A percentile compares a stretch with the other conserved stretches of the same genome.
Evolutionary conservation across 495 filamentous ascomycete genomes (phyloP).

Genomic region (Peziza echinospora): DNA sequence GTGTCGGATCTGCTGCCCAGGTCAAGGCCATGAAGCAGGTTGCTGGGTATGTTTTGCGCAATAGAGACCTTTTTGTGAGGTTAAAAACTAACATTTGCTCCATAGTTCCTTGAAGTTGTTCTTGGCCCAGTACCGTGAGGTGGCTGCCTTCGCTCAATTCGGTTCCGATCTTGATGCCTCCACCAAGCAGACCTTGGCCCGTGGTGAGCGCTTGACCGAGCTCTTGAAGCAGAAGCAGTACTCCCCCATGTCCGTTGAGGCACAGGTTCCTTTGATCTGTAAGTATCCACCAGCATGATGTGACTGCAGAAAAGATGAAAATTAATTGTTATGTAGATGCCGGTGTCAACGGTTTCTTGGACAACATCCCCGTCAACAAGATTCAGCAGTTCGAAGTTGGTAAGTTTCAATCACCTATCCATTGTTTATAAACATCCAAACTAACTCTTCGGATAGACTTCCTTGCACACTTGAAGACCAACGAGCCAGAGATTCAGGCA

Average conservation of each 20-base stretch:
- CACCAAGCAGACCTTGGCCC: constrained; percentile 94
- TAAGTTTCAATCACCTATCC: background rate
- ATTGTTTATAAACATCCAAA: background rate
- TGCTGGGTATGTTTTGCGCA: constrained; percentile 30
- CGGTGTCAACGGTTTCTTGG: constrained; percentile 92
- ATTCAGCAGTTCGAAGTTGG: constrained; percentile 66
- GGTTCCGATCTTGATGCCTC: constrained; percentile 98
- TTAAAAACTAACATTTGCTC: background rate
- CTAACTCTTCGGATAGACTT: constrained; percentile 35
- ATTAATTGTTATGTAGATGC: constrained; percentile 27
- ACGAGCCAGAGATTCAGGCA: constrained; percentile 60
- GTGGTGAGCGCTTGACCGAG: constrained; percentile 82
- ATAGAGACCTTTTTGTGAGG: background rate
- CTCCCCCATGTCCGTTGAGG: constrained; percentile 92
- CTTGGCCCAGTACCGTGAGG: constrained; percentile 99
- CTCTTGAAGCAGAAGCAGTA: constrained; percentile 74
- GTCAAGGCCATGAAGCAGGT: constrained; percentile 99
- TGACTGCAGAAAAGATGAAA: background rate
- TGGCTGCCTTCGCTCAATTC: constrained; percentile 98
- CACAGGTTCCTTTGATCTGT: constrained; percentile 97
- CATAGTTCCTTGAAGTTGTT: constrained; percentile 87
- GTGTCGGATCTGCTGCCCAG: constrained; percentile 98
- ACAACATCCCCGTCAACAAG: constrained; percentile 65
- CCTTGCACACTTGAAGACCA: constrained; percentile 72
- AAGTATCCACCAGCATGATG: background rate